phyloP scores from a whole-genome alignment of 192 early-diverging fungal genomes.

The Backusella tuberculispora region DNA sequence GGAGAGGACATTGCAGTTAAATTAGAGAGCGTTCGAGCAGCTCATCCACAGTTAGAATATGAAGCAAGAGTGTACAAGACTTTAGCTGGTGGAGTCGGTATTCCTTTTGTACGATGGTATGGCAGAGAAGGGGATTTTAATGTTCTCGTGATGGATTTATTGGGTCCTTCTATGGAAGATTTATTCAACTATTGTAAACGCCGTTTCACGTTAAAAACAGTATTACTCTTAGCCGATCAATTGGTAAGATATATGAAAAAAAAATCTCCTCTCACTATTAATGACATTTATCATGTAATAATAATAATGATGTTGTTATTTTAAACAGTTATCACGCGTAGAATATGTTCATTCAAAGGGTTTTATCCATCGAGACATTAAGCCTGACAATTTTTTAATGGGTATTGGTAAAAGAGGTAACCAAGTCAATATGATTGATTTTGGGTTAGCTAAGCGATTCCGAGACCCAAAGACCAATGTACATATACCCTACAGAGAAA shows the following conservation, averaged over 20 bases:
- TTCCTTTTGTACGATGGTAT: conserved; percentile 87
- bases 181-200: conserved; percentile 91
- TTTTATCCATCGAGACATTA: conserved; percentile 91
- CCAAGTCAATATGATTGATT: conserved; percentile 91
- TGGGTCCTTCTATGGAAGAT: conserved; percentile 89
- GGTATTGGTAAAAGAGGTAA: conserved; percentile 83
- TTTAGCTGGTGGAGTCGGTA: conserved; percentile 91
- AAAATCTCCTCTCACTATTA: neutral
- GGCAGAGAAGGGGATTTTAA: conserved; percentile 83
- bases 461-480: conserved; percentile 80
- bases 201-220: conserved; percentile 90
- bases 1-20: conserved; percentile 98
- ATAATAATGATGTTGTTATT: conserved; percentile 4
- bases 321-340: conserved; percentile 59
- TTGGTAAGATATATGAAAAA: conserved; percentile 54
- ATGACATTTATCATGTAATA: too few species aligned
- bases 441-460: conserved; percentile 89
- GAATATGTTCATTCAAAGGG: conserved; percentile 80
- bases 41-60: conserved; percentile 98
- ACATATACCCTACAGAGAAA: conserved; percentile 92
- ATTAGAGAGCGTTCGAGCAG: conserved; percentile 90
- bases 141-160: conserved; percentile 86
- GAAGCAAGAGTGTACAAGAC: conserved; percentile 95
- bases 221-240: conserved; percentile 85
- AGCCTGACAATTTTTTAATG: conserved; percentile 94